Percentiles rank a stretch among this genome's conserved stretches.
Evolutionary conservation across 2,329 filamentous ascomycete genomes (phyloP).

Genomic region (Paracoccidioides brasiliensis): DNA sequence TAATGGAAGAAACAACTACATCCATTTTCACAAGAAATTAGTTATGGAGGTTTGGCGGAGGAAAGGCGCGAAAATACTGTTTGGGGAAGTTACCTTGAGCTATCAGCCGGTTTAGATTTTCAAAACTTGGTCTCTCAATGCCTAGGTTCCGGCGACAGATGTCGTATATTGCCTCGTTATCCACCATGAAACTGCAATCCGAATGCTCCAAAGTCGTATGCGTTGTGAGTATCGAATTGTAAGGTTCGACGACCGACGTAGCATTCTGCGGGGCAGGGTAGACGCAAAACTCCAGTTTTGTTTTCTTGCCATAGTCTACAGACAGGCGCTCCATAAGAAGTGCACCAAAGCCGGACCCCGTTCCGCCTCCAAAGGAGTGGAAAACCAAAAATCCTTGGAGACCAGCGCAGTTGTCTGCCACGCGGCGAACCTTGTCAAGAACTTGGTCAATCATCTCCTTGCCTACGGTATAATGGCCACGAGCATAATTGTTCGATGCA

Average conservation of each 20-base stretch:
- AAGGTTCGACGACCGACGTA: conserved; percentile 96
- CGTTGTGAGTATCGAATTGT: conserved; percentile 98
- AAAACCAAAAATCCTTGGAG: conserved; percentile 99
- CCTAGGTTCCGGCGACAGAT: conserved; percentile 97
- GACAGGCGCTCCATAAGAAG: conserved; percentile 98
- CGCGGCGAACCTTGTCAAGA: conserved; percentile 91
- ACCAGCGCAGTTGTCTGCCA: conserved; percentile 94
- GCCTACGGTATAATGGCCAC: conserved; percentile 98
- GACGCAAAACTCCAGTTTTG: conserved; percentile 98
- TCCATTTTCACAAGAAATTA: conserved; percentile 23
- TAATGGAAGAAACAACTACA: conserved; percentile 91
- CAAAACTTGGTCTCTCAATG: conserved; percentile 93
- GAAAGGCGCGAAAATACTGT: not conserved
- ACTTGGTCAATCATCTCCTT: conserved; percentile 99
- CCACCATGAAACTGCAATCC: conserved; percentile 99
- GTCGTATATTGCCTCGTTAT: conserved; percentile 99
- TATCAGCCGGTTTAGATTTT: conserved; percentile 98
- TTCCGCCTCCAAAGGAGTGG: conserved; percentile 99
- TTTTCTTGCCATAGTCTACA: conserved; percentile 99
- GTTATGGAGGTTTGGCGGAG: not conserved
- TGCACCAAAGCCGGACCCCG: conserved; percentile 95
- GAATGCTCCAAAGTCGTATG: conserved; percentile 99
- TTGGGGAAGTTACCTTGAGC: conserved; percentile 54
- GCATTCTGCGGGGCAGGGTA: conserved; percentile 96
- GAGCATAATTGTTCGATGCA: conserved; percentile 99